Evolutionary conservation across 495 filamentous ascomycete species (phyloP), one percentile per base, ranked within the genome.

Genomic region (Neurospora pannonica): DNA sequence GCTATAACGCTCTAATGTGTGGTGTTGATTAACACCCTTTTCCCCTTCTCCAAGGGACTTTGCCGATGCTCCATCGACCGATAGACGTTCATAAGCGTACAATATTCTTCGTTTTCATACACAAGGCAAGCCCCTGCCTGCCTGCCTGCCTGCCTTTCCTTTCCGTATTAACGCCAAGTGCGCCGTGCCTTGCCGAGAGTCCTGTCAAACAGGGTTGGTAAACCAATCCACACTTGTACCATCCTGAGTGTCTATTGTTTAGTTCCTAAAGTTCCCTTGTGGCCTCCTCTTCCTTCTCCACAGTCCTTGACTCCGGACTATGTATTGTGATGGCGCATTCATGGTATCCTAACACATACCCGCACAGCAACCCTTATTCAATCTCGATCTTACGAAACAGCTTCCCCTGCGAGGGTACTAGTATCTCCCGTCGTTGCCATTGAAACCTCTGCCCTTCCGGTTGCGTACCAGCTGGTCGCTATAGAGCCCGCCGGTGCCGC

Each of bases 381-480:
- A 19, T 67, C 54, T 67, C 28, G 28, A 19, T 19, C 28, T 67
- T 36, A 1, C 28, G 54, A 34, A 60, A 19, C 13, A 9, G 17
- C 28, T 19, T 67, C 28, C 7, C 24, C 54, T 67, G 13, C 54
- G 15, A 34, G 7, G 24, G 34, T 48, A 28, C 21, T 70, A 67
- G 54, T 67, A 67, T 73, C 62, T 54, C 19, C 77, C 71, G 21
- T 75, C 72, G 13, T 74, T 71, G 5, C 75, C 70, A 43, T 73
- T 54, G 74, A 75, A 80, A 36, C 82, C 82, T 48, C 84, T 78
- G 69, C 84, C 85, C 34, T 84, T 78, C 28, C 79, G 81, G 31
- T 76, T 78, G 6, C 54, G 75, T 19, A 78, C 75, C 3, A 76
- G 40, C 28, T 67, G 43, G n/a, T 78, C 78, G 75, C 77, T 78